phyloP scores from a whole-genome alignment of 140 eudicot genomes.

The Artemisia princeps region DNA sequence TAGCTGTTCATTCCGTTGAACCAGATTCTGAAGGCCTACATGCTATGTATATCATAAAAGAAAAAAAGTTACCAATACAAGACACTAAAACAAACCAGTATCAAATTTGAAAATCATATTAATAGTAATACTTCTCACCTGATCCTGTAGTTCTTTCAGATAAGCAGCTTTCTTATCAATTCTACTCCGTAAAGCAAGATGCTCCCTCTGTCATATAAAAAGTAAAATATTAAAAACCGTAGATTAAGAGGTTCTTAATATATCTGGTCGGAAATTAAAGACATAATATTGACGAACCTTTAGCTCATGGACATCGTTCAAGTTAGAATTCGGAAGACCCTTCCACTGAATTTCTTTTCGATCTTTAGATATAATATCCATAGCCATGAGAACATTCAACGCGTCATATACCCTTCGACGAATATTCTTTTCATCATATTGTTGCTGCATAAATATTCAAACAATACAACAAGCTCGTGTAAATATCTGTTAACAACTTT shows the following conservation, averaged over 20 bases:
- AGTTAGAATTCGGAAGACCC: conserved; percentile 45
- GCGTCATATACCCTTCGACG: conserved; percentile 71
- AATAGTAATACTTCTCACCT: conserved; percentile 33
- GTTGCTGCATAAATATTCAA: conserved; percentile 33
- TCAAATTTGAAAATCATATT: neutral
- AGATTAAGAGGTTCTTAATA: neutral
- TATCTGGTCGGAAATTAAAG: neutral
- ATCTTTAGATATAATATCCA: conserved; percentile 60
- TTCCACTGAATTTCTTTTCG: conserved; percentile 67
- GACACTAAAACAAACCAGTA: neutral
- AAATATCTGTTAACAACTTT: neutral
- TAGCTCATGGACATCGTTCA: conserved; percentile 43
- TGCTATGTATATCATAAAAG: conserved; percentile 18
- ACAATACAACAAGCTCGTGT: neutral
- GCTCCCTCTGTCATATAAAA: conserved; percentile 31
- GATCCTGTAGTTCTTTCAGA: conserved; percentile 52
- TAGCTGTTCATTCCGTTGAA: conserved; percentile 42
- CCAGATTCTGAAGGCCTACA: conserved; percentile 47
- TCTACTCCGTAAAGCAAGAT: conserved; percentile 32
- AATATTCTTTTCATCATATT: conserved; percentile 58
- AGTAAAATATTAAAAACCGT: neutral
- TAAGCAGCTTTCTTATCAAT: conserved; percentile 57
- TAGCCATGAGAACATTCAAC: conserved; percentile 60
- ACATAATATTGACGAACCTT: conserved; percentile 34
- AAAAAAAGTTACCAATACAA: neutral